Conservation (phyloP, 2,329 filamentous ascomycete genomes). For the Xylariaceae sp. region DNA sequence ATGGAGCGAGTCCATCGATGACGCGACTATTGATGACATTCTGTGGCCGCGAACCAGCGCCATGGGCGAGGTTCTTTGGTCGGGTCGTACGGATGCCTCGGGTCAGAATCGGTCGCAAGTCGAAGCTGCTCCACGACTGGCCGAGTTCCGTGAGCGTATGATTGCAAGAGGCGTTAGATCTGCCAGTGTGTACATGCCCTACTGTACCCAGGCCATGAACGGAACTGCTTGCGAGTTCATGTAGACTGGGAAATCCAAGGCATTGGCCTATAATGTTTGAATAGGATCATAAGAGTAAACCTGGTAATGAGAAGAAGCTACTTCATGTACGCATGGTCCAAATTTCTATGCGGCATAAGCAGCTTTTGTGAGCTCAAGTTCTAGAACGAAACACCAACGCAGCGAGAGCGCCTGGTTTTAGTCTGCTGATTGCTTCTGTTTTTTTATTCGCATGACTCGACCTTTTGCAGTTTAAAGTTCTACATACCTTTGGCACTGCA, state of each 20-base stretch:
- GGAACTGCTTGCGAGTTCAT: slow-evolving; percentile 42
- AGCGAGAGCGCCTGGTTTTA: no score
- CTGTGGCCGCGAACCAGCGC: slow-evolving; percentile 75
- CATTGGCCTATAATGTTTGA: neutral
- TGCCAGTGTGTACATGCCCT: slow-evolving; percentile 66
- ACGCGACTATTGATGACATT: slow-evolving; percentile 68
- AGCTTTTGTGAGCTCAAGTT: no score
- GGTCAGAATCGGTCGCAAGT: slow-evolving; percentile 69
- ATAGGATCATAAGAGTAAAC: neutral
- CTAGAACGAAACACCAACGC: no score
- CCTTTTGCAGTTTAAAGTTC: no score
- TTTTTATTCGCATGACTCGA: no score
- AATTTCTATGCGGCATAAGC: no score
- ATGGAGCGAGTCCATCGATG: slow-evolving; percentile 78
- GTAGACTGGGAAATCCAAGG: neutral
- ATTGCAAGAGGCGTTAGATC: slow-evolving; percentile 63
- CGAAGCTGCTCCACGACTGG: slow-evolving; percentile 64
- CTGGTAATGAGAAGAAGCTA: no score
- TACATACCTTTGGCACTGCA: no score
- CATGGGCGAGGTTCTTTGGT: slow-evolving; percentile 78
- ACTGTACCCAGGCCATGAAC: slow-evolving; percentile 60
- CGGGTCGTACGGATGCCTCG: slow-evolving; percentile 58
- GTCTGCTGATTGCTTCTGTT: no score
- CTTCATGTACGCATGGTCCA: no score
- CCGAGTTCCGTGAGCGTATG: slow-evolving; percentile 73